These are phyloP conservation scores for Elongisporangium undulatum DNA, from an alignment of 352 stramenopile genomes.

Conservation along the genomic window DNA sequence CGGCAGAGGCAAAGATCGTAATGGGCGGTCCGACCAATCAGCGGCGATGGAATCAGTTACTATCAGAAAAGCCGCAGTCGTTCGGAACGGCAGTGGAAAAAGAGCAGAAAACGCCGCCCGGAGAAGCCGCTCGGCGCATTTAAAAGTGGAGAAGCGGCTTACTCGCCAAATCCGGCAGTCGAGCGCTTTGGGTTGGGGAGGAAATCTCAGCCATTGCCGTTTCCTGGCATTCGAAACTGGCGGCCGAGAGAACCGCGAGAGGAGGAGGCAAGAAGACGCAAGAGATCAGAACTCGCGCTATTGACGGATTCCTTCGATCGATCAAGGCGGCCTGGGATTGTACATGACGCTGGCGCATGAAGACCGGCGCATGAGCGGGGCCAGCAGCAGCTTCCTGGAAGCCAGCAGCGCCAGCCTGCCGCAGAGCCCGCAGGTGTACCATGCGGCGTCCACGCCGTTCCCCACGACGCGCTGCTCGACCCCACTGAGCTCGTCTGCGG, in stretches of 20 bases:
- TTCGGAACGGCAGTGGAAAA: slow-evolving; percentile 36
- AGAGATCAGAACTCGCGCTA: not conserved
- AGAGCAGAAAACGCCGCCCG: slow-evolving; percentile 23
- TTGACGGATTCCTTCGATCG: too few relatives aligned
- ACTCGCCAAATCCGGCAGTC: not conserved
- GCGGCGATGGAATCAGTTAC: not conserved
- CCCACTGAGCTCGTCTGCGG: not conserved
- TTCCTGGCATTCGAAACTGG: not conserved
- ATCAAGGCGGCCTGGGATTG: too few relatives aligned
- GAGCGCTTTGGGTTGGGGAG: not conserved
- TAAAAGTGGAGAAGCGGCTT: not conserved
- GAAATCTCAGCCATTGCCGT: not conserved
- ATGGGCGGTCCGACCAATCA: not conserved
- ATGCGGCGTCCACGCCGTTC: not conserved
- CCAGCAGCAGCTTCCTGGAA: not conserved
- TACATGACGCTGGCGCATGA: not conserved
- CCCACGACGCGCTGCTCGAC: not conserved
- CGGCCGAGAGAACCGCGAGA: too few relatives aligned
- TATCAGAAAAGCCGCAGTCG: not conserved
- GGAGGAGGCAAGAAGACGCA: too few relatives aligned
- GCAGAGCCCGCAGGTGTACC: not conserved
- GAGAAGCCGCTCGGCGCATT: not conserved
- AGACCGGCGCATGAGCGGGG: not conserved
- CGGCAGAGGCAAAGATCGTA: not conserved
- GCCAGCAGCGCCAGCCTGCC: not conserved